Evolutionary conservation across 495 filamentous ascomycete species (phyloP).

Genomic region (Lasiosphaeris hirsuta): DNA sequence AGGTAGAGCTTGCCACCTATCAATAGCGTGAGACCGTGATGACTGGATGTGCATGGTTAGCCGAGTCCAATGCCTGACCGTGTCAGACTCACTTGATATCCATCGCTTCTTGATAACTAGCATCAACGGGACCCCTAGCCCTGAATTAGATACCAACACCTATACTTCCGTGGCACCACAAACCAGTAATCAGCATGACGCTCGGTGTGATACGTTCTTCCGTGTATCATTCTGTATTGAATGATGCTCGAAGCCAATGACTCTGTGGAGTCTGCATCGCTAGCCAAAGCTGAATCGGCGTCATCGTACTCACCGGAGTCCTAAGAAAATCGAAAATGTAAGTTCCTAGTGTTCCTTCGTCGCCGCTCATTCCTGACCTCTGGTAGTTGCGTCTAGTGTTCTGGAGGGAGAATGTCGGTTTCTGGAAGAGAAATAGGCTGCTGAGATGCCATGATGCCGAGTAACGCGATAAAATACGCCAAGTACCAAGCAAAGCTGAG

Average conservation of each 20-base stretch:
- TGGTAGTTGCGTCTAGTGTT: neutral
- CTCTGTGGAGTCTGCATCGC: slow-evolving; percentile 27
- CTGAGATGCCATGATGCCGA: too few species aligned
- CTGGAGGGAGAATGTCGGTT: slow-evolving; percentile 4
- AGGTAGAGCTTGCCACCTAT: slow-evolving; percentile 38
- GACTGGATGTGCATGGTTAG: slow-evolving; percentile 33
- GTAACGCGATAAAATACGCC: too few species aligned
- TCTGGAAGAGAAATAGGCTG: too few species aligned
- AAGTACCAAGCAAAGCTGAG: too few species aligned
- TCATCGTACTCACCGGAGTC: neutral
- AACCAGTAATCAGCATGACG: neutral
- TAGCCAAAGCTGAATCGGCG: neutral
- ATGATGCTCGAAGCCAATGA: slow-evolving; percentile 44
- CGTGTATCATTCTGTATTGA: slow-evolving; percentile 39
- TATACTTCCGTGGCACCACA: neutral
- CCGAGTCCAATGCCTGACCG: too few species aligned
- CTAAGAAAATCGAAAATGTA: neutral
- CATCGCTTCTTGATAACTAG: neutral
- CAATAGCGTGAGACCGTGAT: slow-evolving; percentile 32
- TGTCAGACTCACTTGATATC: neutral
- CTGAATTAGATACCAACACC: neutral
- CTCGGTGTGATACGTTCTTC: slow-evolving; percentile 20
- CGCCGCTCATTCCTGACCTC: neutral
- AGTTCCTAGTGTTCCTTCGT: neutral
- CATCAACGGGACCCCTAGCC: neutral